Evolutionary conservation across 2,329 filamentous ascomycete species (phyloP), one percentile per base, ranked within the genome.

Genomic region (Exophiala oligosperma): DNA sequence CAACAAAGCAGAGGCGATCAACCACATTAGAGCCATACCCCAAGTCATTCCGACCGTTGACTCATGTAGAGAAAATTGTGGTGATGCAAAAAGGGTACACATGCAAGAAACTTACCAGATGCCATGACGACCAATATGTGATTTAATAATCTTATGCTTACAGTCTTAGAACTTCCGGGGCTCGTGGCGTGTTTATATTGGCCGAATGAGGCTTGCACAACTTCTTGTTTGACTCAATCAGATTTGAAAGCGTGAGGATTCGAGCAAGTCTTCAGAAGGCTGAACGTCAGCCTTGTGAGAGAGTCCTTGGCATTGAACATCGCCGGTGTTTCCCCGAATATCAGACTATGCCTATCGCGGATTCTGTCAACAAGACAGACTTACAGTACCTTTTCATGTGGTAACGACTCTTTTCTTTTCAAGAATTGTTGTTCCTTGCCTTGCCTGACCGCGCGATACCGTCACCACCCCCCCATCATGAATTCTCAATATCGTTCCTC

Each of bases 401-500:
- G 28, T 28, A 29, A 28, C 8, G 24, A n/a, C 4, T 2, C 6
- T n/a, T 11, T n/a, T 9, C n/a, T n/a, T 26, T 32, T 48, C 24
- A 26, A 28, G 23, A 4, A 29, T 29, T 48, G 26, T n/a, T n/a
- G 11, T 26, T 29, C 32, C 24, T 28, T 29, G 24, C 26, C 26
- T 12, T n/a, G 24, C 28, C 3, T 17, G 7, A 17, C n/a, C 21
- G 44, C 23, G 21, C 48, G 57, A 55, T n/a, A 12, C 12, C 26
- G 26, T 38, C 21, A 37, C 23, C 21, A 32, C n/a, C 37, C 24
- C 5, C 17, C 50, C 54, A 74, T 79, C 60, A 80, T 81, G 76
- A 82, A 79, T 66, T 77, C 81, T 67, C 79, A 78, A 62, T 76
- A 77, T 59, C 76, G 79, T 57, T 66, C 74, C 61, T 59, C 70